A percentile compares a stretch with the other conserved stretches of the same genome.
Evolutionary conservation across 2,329 filamentous ascomycete species (phyloP).

Genomic region (Cadophora sp.): DNA sequence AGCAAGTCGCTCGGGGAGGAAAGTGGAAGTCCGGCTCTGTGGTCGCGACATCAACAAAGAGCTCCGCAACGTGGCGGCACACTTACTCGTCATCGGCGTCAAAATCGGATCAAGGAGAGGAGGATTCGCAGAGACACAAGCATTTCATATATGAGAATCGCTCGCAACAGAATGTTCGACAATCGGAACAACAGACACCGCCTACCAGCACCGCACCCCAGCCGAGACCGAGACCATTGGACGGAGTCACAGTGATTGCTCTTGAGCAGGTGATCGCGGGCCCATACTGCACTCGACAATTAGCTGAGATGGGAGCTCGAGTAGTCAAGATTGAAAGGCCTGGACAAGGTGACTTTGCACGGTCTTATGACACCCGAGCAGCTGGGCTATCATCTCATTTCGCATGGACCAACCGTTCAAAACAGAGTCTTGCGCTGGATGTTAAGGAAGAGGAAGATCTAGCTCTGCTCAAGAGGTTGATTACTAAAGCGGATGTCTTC

Average conservation of each 20-base stretch:
- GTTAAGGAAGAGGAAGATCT: conserved; percentile 14
- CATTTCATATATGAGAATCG: conserved; percentile 15
- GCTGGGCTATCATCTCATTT: conserved; percentile 19
- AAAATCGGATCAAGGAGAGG: not conserved
- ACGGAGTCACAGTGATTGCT: conserved; percentile 20
- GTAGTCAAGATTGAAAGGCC: conserved; percentile 21
- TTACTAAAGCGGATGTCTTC: conserved; percentile 18
- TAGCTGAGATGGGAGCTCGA: conserved; percentile 18
- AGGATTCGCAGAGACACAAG: conserved; percentile 10
- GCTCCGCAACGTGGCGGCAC: not conserved
- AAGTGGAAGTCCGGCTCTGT: not conserved
- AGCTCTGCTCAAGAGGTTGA: conserved; percentile 14
- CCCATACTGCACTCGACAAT: conserved; percentile 19
- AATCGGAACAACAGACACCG: not conserved
- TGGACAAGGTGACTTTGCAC: conserved; percentile 17
- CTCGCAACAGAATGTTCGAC: not conserved
- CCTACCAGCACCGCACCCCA: not conserved
- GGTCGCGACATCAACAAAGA: conserved; percentile 1
- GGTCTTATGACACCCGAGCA: conserved; percentile 18
- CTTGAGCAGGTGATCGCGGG: conserved; percentile 20
- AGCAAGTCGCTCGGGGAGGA: not conserved
- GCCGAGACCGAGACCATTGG: conserved; percentile 14
- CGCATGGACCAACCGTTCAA: conserved; percentile 20
- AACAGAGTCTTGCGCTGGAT: conserved; percentile 20
- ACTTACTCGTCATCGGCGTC: not conserved